Conservation (phyloP, 139 green algal species). For the Astrephomene gubernaculifera region DNA sequence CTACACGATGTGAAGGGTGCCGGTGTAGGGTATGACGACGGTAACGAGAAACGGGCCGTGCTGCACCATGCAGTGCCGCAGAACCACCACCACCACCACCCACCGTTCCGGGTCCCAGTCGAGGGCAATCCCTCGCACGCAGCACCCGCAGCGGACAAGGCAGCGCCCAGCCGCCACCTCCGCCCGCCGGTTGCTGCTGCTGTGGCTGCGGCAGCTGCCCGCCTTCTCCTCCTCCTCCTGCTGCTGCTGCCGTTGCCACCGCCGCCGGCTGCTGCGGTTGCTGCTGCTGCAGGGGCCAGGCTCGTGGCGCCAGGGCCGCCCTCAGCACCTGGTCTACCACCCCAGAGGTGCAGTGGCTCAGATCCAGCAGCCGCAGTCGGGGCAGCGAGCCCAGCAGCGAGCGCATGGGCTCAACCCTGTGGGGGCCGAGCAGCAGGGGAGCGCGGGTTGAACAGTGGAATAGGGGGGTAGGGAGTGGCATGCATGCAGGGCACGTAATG, state of each 20-base stretch:
- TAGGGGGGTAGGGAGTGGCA: background rate
- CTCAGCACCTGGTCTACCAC: background rate
- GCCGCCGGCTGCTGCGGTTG: background rate
- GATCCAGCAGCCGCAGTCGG: background rate
- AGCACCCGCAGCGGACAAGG: conserved; percentile 33
- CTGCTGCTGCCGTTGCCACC: background rate
- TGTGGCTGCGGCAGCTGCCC: background rate
- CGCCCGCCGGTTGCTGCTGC: background rate
- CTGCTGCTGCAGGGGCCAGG: background rate
- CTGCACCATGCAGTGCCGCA: too few relatives aligned
- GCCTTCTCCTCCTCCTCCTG: background rate
- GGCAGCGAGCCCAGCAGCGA: background rate
- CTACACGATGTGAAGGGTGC: too few relatives aligned
- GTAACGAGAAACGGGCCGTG: too few relatives aligned
- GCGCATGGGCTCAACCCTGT: background rate
- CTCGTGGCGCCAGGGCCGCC: conserved; percentile 19
- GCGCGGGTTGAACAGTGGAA: too few relatives aligned
- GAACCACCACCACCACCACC: background rate
- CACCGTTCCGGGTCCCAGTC: background rate
- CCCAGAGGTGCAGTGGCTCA: background rate
- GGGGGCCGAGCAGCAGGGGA: background rate
- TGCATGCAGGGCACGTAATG: too few relatives aligned
- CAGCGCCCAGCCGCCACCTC: background rate
- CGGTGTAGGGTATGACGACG: too few relatives aligned
- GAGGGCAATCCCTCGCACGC: background rate